Evolutionary conservation across 163 green algal genomes (phyloP).

Genomic region (Volvox carteri): DNA sequence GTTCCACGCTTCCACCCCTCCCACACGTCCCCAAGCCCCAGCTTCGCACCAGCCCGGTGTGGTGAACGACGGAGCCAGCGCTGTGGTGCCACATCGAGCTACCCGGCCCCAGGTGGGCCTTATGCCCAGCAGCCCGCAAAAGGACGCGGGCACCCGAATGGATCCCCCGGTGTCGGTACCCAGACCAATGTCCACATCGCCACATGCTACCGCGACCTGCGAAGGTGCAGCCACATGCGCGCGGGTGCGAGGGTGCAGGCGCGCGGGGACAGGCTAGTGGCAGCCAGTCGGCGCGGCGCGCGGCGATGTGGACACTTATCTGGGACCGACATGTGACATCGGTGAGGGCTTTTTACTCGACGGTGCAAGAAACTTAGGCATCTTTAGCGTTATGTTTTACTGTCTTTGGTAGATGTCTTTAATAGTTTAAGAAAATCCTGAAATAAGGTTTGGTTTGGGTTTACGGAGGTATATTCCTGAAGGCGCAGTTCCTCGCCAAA

Average conservation of each 20-base stretch:
- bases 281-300: not conserved
- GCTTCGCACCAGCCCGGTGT: slow-evolving; percentile 25
- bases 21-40: too few relatives aligned
- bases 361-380: too few relatives aligned
- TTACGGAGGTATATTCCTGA: too few relatives aligned
- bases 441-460: too few relatives aligned
- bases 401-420: too few relatives aligned
- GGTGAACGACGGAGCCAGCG: slow-evolving; percentile 32
- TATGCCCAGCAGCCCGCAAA: slow-evolving; percentile 75
- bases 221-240: not conserved
- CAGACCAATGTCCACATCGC: slow-evolving; percentile 81
- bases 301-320: not conserved
- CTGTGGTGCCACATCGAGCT: not conserved
- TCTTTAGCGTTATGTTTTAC: too few relatives aligned
- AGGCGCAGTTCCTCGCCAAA: too few relatives aligned
- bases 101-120: slow-evolving; percentile 57
- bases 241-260: too few relatives aligned
- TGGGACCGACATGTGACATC: too few relatives aligned
- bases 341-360: too few relatives aligned
- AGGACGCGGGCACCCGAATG: slow-evolving; percentile 74
- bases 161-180: slow-evolving; percentile 79
- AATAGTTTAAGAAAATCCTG: too few relatives aligned
- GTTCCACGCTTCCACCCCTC: too few relatives aligned
- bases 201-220: slow-evolving; percentile 74
- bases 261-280: not conserved